Base-by-base conservation (phyloP, 2,329 filamentous ascomycete genomes). In the Beauveria rudraprayagi region DNA sequence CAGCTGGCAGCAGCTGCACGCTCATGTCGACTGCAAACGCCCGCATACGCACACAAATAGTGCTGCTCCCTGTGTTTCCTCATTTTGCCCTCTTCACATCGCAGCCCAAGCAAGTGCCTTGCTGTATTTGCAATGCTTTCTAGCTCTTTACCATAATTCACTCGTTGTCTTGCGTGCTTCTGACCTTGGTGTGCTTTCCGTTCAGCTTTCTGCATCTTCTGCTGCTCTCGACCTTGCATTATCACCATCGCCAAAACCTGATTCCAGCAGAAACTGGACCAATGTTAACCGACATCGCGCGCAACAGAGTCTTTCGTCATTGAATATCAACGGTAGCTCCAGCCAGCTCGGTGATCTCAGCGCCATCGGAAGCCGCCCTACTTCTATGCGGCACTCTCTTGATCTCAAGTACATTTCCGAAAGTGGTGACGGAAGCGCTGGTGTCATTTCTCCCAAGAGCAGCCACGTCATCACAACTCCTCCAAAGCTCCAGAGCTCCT, bases 401-500 rank as follows among this genome's bases (percentile, higher is more conserved):
- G 83, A 80, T 55, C 71, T 80, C 52, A 78, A 77, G 71, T 81
- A 79, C 65, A 78, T 79, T 63, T 71, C 73, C n/a, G 81, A 83
- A 50, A 75, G 69, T 64, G 67, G 73, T 3, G 66, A 72, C 19
- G 80, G 80, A 53, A 66, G 70, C 11, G 64, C 73, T 28, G 69
- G 70, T 46, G 67, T 76, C 54, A 76, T 80, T 64, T 74, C 80
- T 30, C 76, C 83, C 3, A 74, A 82, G 17, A 72, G 75, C 28
- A 82, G 71, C 61, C 78, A 82, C 63, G 73, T 74, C 63, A 82
- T 88, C 72, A 80, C 83, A 28, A 83, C 84, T 58, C 84, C 89
- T 41, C 85, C 88, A 34, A 91, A 90, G 77, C 75, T 96, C 62
- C 90, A 92, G 74, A 87, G 89, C 50, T 97, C 93, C 0, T 97